These are phyloP conservation scores for Tetracentron sinense DNA, from an alignment of 164 flowering plant genomes.

Conservation along the genomic window DNA sequence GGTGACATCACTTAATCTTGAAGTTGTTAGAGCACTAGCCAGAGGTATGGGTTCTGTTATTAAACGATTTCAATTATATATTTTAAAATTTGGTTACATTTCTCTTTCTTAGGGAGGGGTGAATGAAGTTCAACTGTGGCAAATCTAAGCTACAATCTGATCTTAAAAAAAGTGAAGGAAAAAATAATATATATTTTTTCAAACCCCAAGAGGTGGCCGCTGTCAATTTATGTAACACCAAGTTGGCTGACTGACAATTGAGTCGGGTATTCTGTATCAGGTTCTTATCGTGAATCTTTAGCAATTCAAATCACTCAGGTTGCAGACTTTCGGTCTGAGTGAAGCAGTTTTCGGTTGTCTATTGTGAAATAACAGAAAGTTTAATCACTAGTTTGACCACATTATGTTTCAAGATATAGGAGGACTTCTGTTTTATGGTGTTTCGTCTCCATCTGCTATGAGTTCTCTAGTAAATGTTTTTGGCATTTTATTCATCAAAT, in stretches of 20 bases:
- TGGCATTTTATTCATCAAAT: neutral
- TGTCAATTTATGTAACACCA: too few species aligned
- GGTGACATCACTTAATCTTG: constrained; percentile 91
- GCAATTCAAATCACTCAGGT: neutral
- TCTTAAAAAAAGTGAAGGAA: too few species aligned
- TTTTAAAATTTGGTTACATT: neutral
- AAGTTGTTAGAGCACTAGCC: constrained; percentile 92
- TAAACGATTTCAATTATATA: neutral
- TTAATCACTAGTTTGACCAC: neutral
- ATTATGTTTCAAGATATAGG: neutral
- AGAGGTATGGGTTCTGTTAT: constrained; percentile 47
- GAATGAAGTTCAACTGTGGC: too few species aligned
- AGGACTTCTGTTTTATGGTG: neutral
- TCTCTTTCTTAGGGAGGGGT: neutral
- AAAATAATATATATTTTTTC: too few species aligned
- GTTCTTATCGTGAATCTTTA: too few species aligned
- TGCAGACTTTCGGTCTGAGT: neutral
- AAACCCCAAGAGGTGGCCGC: too few species aligned
- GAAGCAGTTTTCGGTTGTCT: neutral
- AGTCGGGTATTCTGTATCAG: neutral
- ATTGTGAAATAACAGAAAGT: neutral
- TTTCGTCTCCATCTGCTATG: neutral
- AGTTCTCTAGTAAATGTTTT: neutral
- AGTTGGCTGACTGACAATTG: neutral
- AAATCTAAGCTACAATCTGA: too few species aligned